phyloP scores from a whole-genome alignment of 1,284 basidiomycete species.

The Acaromyces ingoldii region DNA sequence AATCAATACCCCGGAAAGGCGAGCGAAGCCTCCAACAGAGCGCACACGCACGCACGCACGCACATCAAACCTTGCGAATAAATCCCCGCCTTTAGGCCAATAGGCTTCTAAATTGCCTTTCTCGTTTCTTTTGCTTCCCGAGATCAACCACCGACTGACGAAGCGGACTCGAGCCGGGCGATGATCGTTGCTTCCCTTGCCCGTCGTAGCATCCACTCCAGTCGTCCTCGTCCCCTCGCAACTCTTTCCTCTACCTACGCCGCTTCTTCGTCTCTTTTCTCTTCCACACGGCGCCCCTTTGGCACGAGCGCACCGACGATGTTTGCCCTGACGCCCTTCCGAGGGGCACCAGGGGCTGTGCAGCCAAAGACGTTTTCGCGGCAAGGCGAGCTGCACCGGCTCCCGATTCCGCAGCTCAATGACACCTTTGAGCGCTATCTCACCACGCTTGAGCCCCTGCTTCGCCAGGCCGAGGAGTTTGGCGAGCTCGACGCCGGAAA shows the following conservation, averaged over 20 bases:
- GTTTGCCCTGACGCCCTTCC: conserved; percentile 52
- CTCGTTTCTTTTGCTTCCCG: background rate
- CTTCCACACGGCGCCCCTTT: background rate
- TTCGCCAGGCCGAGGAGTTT: conserved; percentile 54
- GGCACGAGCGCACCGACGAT: conserved; percentile 20
- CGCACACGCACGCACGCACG: background rate
- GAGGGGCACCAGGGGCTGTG: conserved; percentile 25
- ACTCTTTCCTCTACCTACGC: background rate
- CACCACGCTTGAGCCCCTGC: conserved; percentile 73
- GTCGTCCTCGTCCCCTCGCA: background rate
- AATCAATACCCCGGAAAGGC: too few species aligned
- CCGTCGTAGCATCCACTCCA: background rate
- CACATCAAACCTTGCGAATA: background rate
- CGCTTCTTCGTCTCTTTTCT: background rate
- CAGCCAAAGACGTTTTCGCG: conserved; percentile 55
- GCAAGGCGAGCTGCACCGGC: conserved; percentile 57
- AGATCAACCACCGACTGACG: too few species aligned
- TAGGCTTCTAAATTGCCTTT: background rate
- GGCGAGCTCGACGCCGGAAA: conserved; percentile 58
- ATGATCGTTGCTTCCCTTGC: background rate
- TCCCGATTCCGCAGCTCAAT: conserved; percentile 79
- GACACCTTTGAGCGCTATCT: conserved; percentile 76
- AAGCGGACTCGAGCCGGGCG: background rate
- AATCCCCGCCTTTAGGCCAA: too few species aligned
- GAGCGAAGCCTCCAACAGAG: too few species aligned